Conservation (phyloP, 306 rosid genomes). For the Adenanthera pavonina region DNA sequence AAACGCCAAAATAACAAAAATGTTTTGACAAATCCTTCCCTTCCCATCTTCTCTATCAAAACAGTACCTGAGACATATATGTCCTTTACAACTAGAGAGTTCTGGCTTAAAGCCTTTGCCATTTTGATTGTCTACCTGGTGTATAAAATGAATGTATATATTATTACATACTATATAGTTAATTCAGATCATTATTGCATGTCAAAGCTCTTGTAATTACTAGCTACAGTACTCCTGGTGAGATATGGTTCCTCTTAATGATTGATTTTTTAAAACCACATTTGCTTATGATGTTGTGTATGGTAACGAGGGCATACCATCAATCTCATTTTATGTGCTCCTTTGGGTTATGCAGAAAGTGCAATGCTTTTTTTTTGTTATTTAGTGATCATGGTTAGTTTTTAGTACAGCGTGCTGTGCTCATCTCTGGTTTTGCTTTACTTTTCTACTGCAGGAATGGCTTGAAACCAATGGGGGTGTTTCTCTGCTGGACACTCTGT, state of each 20-base stretch:
- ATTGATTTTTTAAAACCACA: neutral
- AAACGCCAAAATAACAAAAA: neutral
- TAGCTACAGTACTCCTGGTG: neutral
- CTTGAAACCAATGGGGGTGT: constrained; percentile 71
- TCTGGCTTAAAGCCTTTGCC: neutral
- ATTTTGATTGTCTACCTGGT: neutral
- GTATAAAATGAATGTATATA: neutral
- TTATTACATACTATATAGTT: neutral
- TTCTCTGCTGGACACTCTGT: constrained; percentile 72
- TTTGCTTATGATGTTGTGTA: neutral
- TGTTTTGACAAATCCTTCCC: neutral
- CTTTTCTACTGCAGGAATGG: constrained; percentile 79
- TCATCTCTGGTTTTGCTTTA: constrained; percentile 38
- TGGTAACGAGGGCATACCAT: neutral
- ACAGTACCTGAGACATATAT: neutral
- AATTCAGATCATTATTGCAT: neutral
- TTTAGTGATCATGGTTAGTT: constrained; percentile 16
- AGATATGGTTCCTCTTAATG: neutral
- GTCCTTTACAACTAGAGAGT: neutral
- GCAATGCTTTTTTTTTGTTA: neutral
- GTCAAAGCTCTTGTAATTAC: neutral
- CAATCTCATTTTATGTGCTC: neutral
- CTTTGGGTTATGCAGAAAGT: constrained; percentile 17
- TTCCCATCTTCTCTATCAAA: neutral
- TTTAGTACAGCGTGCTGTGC: neutral